Conservation (phyloP, 371 early-diverging fungal species). For the Neoconidiobolus thromboides region DNA sequence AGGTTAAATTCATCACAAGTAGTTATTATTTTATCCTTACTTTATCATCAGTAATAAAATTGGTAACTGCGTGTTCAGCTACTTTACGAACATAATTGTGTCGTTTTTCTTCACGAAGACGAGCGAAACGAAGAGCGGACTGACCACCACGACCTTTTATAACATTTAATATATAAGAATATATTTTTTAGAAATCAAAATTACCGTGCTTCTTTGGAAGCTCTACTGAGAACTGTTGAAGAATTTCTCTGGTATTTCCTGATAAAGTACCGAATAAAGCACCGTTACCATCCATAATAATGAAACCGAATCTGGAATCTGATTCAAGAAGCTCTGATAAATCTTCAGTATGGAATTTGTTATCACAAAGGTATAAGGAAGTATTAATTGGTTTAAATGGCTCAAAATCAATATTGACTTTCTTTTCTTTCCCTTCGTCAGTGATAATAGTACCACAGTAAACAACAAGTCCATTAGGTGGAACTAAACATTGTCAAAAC, state of each 20-base stretch:
- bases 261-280: slow-evolving; percentile 93
- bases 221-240: slow-evolving; percentile 92
- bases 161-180: not conserved
- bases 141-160: slow-evolving; percentile 91
- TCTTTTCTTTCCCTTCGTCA: slow-evolving; percentile 98
- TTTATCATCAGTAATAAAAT: slow-evolving; percentile 84
- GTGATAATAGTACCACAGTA: slow-evolving; percentile 96
- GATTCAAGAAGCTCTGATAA: slow-evolving; percentile 83
- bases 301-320: slow-evolving; percentile 97
- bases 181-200: not conserved
- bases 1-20: no score
- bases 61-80: slow-evolving; percentile 84
- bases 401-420: slow-evolving; percentile 97
- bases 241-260: slow-evolving; percentile 92
- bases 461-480: slow-evolving; percentile 85
- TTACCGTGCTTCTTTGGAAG: slow-evolving; percentile 98
- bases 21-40: slow-evolving; percentile 11
- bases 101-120: slow-evolving; percentile 97
- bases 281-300: slow-evolving; percentile 99
- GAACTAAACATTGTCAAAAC: slow-evolving; percentile 26
- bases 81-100: slow-evolving; percentile 99
- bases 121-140: slow-evolving; percentile 98
- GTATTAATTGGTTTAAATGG: slow-evolving; percentile 99
- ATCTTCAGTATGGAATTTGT: slow-evolving; percentile 98
- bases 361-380: slow-evolving; percentile 98